A percentile compares a stretch with the other conserved stretches of the same genome.
These are phyloP conservation scores for Elsinoe australis DNA, from an alignment of 2,329 filamentous ascomycete genomes.

Conservation along the genomic window DNA sequence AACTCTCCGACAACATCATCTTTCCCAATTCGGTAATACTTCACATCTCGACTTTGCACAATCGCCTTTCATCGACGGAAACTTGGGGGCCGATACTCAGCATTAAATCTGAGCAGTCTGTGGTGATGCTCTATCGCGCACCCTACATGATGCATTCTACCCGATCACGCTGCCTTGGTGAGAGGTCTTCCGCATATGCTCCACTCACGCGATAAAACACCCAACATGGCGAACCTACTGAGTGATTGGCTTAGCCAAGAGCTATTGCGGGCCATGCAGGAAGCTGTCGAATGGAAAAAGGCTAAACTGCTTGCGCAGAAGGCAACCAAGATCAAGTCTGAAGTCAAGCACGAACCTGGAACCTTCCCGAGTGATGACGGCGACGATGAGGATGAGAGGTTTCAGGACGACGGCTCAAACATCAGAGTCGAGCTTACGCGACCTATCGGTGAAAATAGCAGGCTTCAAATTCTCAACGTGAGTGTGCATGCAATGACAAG, in stretches of 20 bases:
- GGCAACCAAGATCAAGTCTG: conserved; percentile 22
- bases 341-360: too few species aligned
- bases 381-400: conserved; percentile 4
- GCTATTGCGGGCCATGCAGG: conserved; percentile 24
- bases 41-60: neutral
- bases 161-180: too few species aligned
- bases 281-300: conserved; percentile 26
- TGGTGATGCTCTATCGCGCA: too few species aligned
- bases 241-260: conserved; percentile 26
- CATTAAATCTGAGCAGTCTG: too few species aligned
- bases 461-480: conserved; percentile 8
- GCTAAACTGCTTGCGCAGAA: conserved; percentile 4
- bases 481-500: too few species aligned
- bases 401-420: conserved; percentile 26
- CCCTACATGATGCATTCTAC: too few species aligned
- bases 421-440: conserved; percentile 24
- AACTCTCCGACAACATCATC: neutral
- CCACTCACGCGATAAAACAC: conserved; percentile 1
- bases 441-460: conserved; percentile 22
- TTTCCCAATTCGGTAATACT: neutral
- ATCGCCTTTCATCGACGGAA: too few species aligned
- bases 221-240: conserved; percentile 19
- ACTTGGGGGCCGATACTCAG: too few species aligned
- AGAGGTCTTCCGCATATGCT: too few species aligned
- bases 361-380: too few species aligned